A percentile compares a stretch with the other conserved stretches of the same genome.
Evolutionary conservation across 2,329 filamentous ascomycete genomes (phyloP).

Genomic region (Rhynchosporium graminicola): DNA sequence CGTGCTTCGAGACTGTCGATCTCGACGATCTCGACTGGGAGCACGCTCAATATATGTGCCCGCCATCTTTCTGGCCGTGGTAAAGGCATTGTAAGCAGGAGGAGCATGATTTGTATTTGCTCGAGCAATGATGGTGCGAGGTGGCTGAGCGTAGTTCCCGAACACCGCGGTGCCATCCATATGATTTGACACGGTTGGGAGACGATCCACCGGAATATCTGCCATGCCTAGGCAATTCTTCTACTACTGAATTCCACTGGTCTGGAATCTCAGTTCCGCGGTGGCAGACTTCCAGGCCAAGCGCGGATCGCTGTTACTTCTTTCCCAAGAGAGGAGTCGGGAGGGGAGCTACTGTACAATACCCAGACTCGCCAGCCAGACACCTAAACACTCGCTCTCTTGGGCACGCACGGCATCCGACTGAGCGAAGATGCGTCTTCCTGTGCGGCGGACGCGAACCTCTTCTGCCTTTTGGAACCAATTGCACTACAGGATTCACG

Average conservation of each 20-base stretch:
- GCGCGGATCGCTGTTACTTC: background rate
- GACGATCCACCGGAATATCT: background rate
- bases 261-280: background rate
- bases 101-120: conserved; percentile 9
- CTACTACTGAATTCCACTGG: background rate
- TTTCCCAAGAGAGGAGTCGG: background rate
- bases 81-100: background rate
- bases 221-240: background rate
- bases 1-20: background rate
- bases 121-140: background rate
- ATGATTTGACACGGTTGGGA: background rate
- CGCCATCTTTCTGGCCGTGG: background rate
- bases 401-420: conserved; percentile 2
- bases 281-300: background rate
- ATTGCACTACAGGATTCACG: background rate
- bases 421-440: background rate
- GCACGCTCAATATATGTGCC: background rate
- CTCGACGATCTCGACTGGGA: background rate
- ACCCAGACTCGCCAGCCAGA: too few species aligned
- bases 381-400: background rate
- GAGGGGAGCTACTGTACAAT: background rate
- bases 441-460: background rate
- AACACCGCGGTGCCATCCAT: conserved; percentile 2
- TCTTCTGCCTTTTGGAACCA: background rate
- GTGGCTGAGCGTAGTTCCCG: conserved; percentile 9